Base-by-base conservation (phyloP, 2,329 filamentous ascomycete species). In the Endoconidiophora laricicola region DNA sequence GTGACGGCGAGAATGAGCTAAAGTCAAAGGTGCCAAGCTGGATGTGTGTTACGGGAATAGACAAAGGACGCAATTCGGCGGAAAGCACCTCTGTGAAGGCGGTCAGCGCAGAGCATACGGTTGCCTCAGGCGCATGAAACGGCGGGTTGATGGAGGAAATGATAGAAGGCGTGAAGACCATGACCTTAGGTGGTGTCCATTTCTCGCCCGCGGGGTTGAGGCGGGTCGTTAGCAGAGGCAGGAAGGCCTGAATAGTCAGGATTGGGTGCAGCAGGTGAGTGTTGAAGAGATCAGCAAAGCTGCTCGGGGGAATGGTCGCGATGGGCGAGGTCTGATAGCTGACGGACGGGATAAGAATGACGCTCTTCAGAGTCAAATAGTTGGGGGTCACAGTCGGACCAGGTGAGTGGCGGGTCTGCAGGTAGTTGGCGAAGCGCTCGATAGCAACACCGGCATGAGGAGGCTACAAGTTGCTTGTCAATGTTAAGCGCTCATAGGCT, bases 21-120 rank as follows among this genome's bases (percentile, higher is more conserved):
- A 90, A 79, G 64, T 96, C 90, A 61, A 98, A 86, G 20, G 86
- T 88, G 52, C 91, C 91, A 1, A 96, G 78, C 64, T 90, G 86
- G 62, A 98, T 73, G 61, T 95, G 86, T 1, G 83, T 83, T 18
- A 95, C 83, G 38, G 82, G 76, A 48, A 95, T 82, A 48, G 73
- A 75, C 36, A 91, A 71, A 3, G 85, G 79, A 3, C 74, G 72
- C 39, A 95, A 74, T 68, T 96, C 91, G 49, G 79, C 79, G 12
- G 83, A 74, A 9, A 96, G 72, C 0, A 86, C 84, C 46, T 83
- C 76, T 24, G 85, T 83, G 61, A 94, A 94, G 23, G 86, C 84
- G 10, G 84, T 79, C n/a, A 96, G 73, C 3, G 86, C 90, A 18
- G 83, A 82, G 57, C 83, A 83, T n/a, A 91, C 77, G 3, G 84